Conservation (phyloP, 345 rosid genomes). For the Microcos paniculata region DNA sequence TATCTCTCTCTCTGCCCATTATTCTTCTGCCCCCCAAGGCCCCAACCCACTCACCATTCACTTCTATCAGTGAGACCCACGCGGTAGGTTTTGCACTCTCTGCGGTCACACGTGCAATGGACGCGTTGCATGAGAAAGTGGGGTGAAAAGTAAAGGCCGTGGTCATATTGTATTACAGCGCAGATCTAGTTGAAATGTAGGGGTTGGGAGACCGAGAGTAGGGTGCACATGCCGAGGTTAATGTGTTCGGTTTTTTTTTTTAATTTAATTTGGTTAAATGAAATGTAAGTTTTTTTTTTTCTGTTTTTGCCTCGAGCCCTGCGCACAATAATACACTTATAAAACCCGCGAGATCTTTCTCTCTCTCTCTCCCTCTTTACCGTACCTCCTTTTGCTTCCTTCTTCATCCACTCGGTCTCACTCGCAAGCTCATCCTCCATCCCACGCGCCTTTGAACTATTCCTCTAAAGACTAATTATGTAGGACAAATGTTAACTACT, state of each 20-base stretch:
- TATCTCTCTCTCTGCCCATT: not conserved
- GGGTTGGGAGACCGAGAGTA: not conserved
- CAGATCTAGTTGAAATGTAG: not conserved
- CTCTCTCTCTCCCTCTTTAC: not conserved
- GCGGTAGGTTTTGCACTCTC: not conserved
- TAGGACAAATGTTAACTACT: too few species aligned
- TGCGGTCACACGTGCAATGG: not conserved
- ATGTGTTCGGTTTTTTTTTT: not conserved
- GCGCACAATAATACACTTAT: constrained; percentile 12
- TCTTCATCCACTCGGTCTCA: too few species aligned
- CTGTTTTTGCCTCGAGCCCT: constrained; percentile 30
- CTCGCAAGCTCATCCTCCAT: too few species aligned
- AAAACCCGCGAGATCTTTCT: constrained; percentile 15
- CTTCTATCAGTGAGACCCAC: not conserved
- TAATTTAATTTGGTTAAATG: not conserved
- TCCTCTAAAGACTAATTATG: too few species aligned
- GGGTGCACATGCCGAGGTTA: not conserved
- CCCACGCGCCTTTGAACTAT: not conserved
- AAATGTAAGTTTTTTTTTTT: not conserved
- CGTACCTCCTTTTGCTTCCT: not conserved
- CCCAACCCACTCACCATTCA: not conserved
- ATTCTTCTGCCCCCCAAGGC: not conserved
- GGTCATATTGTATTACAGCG: not conserved
- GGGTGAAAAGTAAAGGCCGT: not conserved
- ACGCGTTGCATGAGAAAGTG: not conserved